Conservation (phyloP, 1,284 basidiomycete genomes). For the Blastosporella zonata region DNA sequence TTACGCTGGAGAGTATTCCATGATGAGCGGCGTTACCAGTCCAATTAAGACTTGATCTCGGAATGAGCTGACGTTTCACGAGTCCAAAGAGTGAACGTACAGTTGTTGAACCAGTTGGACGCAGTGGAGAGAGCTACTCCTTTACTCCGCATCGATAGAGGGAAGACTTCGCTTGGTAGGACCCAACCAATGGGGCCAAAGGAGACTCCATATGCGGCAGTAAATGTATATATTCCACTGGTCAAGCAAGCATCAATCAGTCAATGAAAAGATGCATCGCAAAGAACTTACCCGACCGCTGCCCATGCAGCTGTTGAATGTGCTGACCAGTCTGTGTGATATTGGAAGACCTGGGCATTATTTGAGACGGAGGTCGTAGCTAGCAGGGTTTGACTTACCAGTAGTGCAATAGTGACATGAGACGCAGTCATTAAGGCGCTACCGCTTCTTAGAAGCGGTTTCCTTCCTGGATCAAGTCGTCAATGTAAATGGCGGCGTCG, state of each 20-base stretch:
- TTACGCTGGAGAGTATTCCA: constrained; percentile 61
- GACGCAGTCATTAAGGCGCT: constrained; percentile 69
- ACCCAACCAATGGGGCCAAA: constrained; percentile 88
- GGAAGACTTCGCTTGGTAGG: constrained; percentile 80
- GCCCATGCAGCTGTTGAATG: constrained; percentile 60
- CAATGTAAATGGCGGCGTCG: not conserved
- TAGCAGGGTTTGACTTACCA: constrained; percentile 47
- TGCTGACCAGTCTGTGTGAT: constrained; percentile 50
- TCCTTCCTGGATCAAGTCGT: constrained; percentile 44
- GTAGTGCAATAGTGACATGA: constrained; percentile 67
- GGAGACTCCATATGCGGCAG: constrained; percentile 78
- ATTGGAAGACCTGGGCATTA: constrained; percentile 43
- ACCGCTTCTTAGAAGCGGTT: constrained; percentile 64
- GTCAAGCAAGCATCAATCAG: not conserved
- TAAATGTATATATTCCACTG: constrained; percentile 75
- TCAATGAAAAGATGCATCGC: not conserved
- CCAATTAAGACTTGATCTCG: constrained; percentile 68
- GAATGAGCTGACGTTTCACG: constrained; percentile 5
- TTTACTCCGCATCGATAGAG: constrained; percentile 80
- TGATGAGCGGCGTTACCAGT: constrained; percentile 71
- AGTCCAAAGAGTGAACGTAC: constrained; percentile 34
- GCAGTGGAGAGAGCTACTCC: constrained; percentile 84
- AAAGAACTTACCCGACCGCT: constrained; percentile 53
- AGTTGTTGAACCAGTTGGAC: constrained; percentile 82
- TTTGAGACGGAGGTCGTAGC: not conserved